Base-by-base conservation (phyloP, 2,329 filamentous ascomycete species). In the Claviceps africana region DNA sequence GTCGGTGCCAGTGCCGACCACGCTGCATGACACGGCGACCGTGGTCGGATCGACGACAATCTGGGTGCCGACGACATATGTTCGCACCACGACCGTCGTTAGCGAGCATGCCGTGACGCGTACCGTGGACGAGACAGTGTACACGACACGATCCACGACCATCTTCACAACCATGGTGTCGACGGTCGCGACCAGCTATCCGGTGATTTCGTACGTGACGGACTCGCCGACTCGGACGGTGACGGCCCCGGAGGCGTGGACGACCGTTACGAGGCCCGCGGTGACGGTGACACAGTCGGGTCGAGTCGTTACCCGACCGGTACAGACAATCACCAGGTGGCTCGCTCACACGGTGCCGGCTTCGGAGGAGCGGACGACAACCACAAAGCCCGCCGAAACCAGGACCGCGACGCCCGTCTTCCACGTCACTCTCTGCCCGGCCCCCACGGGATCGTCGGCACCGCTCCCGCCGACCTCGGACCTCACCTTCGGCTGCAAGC, bases 401-500 rank as follows among this genome's bases (percentile, higher is more conserved):
- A 54, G 62, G 5, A 62, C 62, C 25, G 56, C 61, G 30, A 61
- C 64, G 3, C 58, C 60, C 3, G 55, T 61, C 17, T 62, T 61
- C 19, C 42, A 59, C 1, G 61, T 72, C 9, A 68, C 66, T 15
- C 56, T 68, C 4, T 80, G 77, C 53, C 64, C 74, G 3, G 62
- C 65, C 2, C 73, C 75, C 2, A 71, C 72, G 2, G 71, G 71
- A 30, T 51, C 21, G 45, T 63, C 39, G 52, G 61, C 47, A 13
- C 56, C 62, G 1, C 65, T 72, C 15, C 53, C 67, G 42, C 59
- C 63, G 4, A 58, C 58, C 19, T 73, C 72, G 1, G 57, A 76
- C 50, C 65, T 64, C 40, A 77, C 75, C 0, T 81, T 72, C 67
- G 78, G 78, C 49, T 81, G 78, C 60, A 49, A 56, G 13, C 75